These are phyloP conservation scores for Cyclotella sp. DNA, from an alignment of 108 stramenopile genomes.

Conservation along the genomic window DNA sequence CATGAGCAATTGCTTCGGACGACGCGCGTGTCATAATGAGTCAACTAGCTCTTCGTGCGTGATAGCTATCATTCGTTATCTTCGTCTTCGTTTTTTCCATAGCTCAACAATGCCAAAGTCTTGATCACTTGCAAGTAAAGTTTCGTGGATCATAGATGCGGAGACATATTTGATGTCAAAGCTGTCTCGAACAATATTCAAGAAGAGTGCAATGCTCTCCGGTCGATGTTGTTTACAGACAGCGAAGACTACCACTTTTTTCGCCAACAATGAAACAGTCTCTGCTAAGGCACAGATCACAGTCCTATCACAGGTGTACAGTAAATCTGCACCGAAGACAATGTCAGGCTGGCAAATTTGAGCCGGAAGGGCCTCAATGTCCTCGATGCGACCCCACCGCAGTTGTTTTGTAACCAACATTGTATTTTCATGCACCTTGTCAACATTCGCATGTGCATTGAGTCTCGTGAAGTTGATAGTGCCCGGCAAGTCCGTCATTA, in stretches of 20 bases:
- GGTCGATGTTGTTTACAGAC: slow-evolving; percentile 20
- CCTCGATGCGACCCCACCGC: slow-evolving; percentile 13
- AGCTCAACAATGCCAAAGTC: slow-evolving; percentile 16
- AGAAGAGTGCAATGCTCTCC: slow-evolving; percentile 17
- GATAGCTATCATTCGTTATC: neutral
- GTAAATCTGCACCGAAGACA: slow-evolving; percentile 23
- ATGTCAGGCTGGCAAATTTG: slow-evolving; percentile 15
- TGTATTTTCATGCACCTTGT: neutral
- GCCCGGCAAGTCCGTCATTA: neutral
- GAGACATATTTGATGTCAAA: slow-evolving; percentile 16
- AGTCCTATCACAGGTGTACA: slow-evolving; percentile 15
- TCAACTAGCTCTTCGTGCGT: too few relatives aligned
- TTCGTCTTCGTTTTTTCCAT: slow-evolving; percentile 13
- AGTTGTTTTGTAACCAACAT: slow-evolving; percentile 1
- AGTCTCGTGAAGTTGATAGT: slow-evolving; percentile 3
- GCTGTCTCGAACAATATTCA: neutral
- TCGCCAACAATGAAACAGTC: slow-evolving; percentile 9
- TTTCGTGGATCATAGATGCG: neutral
- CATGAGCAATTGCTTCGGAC: too few relatives aligned
- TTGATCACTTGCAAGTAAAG: slow-evolving; percentile 16
- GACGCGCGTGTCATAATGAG: too few relatives aligned
- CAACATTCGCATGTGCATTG: neutral
- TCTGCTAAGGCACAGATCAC: slow-evolving; percentile 23
- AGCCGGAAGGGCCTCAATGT: slow-evolving; percentile 4
- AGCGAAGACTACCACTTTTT: slow-evolving; percentile 19